Percentiles rank a stretch among this genome's conserved stretches.
These are phyloP conservation scores for Candida nanaspora DNA, from an alignment of 805 yeast species.

Conservation along the genomic window DNA sequence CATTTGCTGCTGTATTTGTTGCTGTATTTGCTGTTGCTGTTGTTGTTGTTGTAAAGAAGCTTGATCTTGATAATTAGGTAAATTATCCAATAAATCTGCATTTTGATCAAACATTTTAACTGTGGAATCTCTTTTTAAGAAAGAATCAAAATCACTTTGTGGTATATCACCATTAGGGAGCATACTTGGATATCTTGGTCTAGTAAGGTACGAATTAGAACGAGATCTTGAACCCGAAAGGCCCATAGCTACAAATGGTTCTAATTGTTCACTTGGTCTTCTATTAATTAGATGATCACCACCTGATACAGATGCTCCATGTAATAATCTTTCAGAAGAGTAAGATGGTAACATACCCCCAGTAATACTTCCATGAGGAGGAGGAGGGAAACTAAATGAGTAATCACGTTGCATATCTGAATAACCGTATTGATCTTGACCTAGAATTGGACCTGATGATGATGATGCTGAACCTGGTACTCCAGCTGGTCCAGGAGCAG, in stretches of 20 bases:
- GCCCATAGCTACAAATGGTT: conserved; percentile 33
- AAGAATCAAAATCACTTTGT: conserved; percentile 26
- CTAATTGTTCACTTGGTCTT: conserved; percentile 44
- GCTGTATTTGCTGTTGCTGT: conserved; percentile 6
- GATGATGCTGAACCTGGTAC: too few relatives aligned
- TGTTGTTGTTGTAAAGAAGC: conserved; percentile 2
- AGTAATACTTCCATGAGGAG: conserved; percentile 2
- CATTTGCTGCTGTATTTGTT: conserved; percentile 5
- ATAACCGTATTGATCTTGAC: conserved; percentile 16
- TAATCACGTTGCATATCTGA: conserved; percentile 20
- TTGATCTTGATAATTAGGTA: conserved; percentile 18
- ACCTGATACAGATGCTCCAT: conserved; percentile 4
- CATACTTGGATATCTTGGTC: conserved; percentile 23
- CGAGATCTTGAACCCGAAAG: conserved; percentile 15
- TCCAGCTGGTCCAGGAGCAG: too few relatives aligned
- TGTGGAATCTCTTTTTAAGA: conserved; percentile 27
- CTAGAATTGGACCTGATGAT: too few relatives aligned
- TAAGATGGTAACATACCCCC: conserved; percentile 18
- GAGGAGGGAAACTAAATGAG: conserved; percentile 17
- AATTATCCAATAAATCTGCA: conserved; percentile 18
- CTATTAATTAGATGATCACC: conserved; percentile 24
- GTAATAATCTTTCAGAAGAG: conserved; percentile 17
- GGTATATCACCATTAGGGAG: conserved; percentile 17
- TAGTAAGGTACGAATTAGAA: conserved; percentile 19
- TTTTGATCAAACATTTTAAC: conserved; percentile 20